These are phyloP conservation scores for Phytophthora gonapodyides DNA, from an alignment of 352 stramenopile genomes.

Conservation along the genomic window DNA sequence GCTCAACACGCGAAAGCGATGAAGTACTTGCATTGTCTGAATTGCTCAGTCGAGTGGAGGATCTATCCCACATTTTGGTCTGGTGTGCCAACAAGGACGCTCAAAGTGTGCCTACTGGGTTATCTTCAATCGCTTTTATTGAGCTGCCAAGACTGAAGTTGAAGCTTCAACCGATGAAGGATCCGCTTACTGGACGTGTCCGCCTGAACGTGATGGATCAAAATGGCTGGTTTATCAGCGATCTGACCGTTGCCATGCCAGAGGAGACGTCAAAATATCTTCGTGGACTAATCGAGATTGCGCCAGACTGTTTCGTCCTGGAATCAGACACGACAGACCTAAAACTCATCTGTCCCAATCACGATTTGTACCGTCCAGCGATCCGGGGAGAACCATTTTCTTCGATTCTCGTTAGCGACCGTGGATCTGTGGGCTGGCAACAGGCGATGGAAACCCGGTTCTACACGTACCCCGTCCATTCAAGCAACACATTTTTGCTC, in stretches of 20 bases:
- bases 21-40: slow-evolving; percentile 76
- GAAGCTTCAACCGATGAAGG: slow-evolving; percentile 87
- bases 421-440: slow-evolving; percentile 82
- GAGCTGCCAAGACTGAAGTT: slow-evolving; percentile 98
- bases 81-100: slow-evolving; percentile 85
- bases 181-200: slow-evolving; percentile 48
- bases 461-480: slow-evolving; percentile 99
- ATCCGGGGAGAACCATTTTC: slow-evolving; percentile 84
- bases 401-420: slow-evolving; percentile 74
- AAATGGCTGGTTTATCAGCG: slow-evolving; percentile 84
- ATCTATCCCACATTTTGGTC: slow-evolving; percentile 97
- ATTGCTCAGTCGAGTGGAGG: slow-evolving; percentile 94
- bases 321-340: slow-evolving; percentile 82
- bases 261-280: slow-evolving; percentile 56
- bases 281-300: slow-evolving; percentile 48
- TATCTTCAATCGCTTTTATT: slow-evolving; percentile 92
- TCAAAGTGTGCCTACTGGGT: background rate
- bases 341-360: slow-evolving; percentile 80
- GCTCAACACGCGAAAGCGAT: slow-evolving; percentile 39
- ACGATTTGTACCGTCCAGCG: slow-evolving; percentile 79
- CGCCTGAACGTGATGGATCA: slow-evolving; percentile 79
- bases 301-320: slow-evolving; percentile 69
- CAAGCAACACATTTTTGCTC: slow-evolving; percentile 94
- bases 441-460: slow-evolving; percentile 92
- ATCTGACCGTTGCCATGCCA: slow-evolving; percentile 49